Percentiles rank a stretch among this genome's conserved stretches.
phyloP scores from a whole-genome alignment of 2,329 filamentous ascomycete species.

The Claviceps paspali region DNA sequence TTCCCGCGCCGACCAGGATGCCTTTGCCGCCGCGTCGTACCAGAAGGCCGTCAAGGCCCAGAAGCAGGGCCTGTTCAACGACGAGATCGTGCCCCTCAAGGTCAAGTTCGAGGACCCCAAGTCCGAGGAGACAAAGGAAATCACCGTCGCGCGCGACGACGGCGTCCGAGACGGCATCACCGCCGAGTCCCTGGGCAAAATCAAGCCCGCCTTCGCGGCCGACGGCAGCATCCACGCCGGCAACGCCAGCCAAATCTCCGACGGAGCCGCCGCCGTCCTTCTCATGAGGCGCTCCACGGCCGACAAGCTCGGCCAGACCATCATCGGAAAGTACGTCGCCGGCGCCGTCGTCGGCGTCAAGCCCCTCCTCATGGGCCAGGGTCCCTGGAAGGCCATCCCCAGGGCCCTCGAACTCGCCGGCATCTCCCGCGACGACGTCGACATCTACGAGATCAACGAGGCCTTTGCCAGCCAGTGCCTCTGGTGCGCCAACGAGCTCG shows the following conservation, averaged over 20 bases:
- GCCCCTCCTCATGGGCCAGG: conserved; percentile 89
- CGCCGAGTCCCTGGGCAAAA: conserved; percentile 76
- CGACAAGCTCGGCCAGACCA: conserved; percentile 70
- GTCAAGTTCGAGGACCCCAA: conserved; percentile 87
- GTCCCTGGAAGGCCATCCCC: conserved; percentile 91
- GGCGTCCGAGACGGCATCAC: conserved; percentile 78
- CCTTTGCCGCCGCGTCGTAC: conserved; percentile 88
- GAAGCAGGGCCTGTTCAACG: conserved; percentile 74
- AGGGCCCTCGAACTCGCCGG: conserved; percentile 79
- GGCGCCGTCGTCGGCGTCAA: conserved; percentile 78
- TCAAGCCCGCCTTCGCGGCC: conserved; percentile 78
- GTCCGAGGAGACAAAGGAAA: conserved; percentile 67
- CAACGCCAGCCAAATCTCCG: conserved; percentile 89
- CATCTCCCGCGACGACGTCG: conserved; percentile 75
- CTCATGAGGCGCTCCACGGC: conserved; percentile 91
- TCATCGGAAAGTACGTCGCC: conserved; percentile 84
- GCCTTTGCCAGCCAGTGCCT: conserved; percentile 92
- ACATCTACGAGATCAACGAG: conserved; percentile 99
- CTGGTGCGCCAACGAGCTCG: conserved; percentile 83
- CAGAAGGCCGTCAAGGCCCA: conserved; percentile 80
- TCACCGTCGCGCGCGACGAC: conserved; percentile 75
- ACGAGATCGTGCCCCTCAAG: conserved; percentile 77
- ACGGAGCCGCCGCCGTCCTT: conserved; percentile 87
- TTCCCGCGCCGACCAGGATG: conserved; percentile 60
- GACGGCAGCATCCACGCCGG: conserved; percentile 90